phyloP scores from a whole-genome alignment of 345 rosid genomes.

The Odontarrhena argentea region DNA sequence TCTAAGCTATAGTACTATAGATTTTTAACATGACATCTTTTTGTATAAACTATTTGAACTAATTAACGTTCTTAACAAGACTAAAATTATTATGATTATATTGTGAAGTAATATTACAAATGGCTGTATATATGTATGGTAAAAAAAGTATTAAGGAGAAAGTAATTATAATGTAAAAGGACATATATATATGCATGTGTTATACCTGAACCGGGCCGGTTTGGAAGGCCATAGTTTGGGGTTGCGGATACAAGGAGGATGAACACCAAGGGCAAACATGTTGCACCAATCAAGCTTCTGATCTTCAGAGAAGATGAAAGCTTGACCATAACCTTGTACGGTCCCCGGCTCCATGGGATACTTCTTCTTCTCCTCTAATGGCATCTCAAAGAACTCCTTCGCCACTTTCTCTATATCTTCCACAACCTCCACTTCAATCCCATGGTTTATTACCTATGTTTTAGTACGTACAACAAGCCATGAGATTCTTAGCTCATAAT shows the following conservation, averaged over 20 bases:
- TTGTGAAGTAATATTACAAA: no score
- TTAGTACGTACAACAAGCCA: not conserved
- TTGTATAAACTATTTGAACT: slow-evolving; percentile 9
- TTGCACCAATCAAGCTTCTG: slow-evolving; percentile 99
- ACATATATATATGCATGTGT: no score
- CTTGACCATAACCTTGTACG: slow-evolving; percentile 94
- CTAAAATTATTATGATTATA: not conserved
- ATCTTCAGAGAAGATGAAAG: slow-evolving; percentile 89
- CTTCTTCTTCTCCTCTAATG: slow-evolving; percentile 78
- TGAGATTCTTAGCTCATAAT: slow-evolving; percentile 2
- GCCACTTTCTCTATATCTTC: slow-evolving; percentile 74
- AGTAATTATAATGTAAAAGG: not conserved
- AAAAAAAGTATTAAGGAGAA: not conserved
- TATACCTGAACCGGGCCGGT: slow-evolving; percentile 73
- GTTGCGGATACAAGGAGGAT: slow-evolving; percentile 69
- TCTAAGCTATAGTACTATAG: slow-evolving; percentile 1
- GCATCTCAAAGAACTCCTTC: slow-evolving; percentile 73
- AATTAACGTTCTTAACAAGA: not conserved
- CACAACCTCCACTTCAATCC: slow-evolving; percentile 56
- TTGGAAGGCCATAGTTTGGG: slow-evolving; percentile 81
- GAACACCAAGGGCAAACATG: slow-evolving; percentile 92
- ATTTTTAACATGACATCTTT: not conserved
- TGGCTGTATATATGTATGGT: not conserved
- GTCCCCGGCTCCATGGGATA: slow-evolving; percentile 93
- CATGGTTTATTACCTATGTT: slow-evolving; percentile 75